Evolutionary conservation across 2,329 filamentous ascomycete genomes (phyloP), one percentile per base, ranked within the genome.

Genomic region (Claviceps sp.): DNA sequence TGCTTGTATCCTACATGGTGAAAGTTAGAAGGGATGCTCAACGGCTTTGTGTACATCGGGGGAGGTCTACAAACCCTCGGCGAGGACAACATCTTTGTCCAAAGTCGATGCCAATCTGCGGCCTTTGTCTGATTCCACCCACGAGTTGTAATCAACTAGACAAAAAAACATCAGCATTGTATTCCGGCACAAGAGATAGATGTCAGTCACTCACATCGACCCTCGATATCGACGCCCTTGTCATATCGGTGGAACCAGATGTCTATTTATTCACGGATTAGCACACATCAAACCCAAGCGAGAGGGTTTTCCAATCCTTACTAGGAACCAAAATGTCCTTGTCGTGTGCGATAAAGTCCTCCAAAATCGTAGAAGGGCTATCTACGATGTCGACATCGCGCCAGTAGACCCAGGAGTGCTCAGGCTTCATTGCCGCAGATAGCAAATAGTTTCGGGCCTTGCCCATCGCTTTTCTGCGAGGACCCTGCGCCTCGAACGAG

Each of bases 391-490:
- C 93, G 48, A 95, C 90, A 66, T 98, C 93, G 54, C 93, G 82
- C 93, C 93, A 98, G 68, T 96, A 97, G 8, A 97, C 90, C 93
- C 93, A 98, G 8, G 89, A 91, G 66, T 98, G 93, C 55, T 97
- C 89, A 0, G 89, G 82, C 72, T 94, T 95, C 61, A 98, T 66
- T 3, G 93, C 85, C 0, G 88, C 76, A 36, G 82, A 80, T 2
- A 98, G 79, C 20, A 98, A 76, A 67, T 95, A 98, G 67, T 98
- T 98, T 60, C 93, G 81, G 29, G 93, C 93, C 59, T 78, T 82
- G 45, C 86, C 93, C 79, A 98, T 90, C 38, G 85, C 82, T 71
- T 91, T 97, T 58, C 93, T 82, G 56, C 93, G 81, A 5, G 91
- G 90, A 1, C 84, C 93, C 64, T 98, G 93, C 2, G 88, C 89